Conservation (phyloP, 306 rosid species). For the Neltuma alba region DNA sequence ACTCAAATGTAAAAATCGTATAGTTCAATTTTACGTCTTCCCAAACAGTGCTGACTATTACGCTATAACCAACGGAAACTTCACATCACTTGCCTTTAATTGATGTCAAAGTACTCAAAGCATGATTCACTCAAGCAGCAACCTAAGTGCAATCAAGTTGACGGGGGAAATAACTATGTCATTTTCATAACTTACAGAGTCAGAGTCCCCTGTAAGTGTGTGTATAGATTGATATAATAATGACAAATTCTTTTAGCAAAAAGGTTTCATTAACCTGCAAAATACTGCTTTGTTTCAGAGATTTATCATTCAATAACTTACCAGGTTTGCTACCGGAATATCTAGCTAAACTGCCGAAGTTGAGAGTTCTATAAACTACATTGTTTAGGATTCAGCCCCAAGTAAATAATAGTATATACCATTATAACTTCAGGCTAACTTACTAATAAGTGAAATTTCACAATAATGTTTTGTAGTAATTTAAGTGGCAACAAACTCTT, state of each 20-base stretch:
- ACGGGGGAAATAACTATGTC: background rate
- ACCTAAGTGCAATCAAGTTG: slow-evolving; percentile 7
- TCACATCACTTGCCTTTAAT: background rate
- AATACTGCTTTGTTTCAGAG: slow-evolving; percentile 19
- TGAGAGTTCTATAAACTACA: background rate
- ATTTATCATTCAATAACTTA: slow-evolving; percentile 46
- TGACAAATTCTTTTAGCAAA: background rate
- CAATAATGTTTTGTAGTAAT: too few species aligned
- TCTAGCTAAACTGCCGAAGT: slow-evolving; percentile 14
- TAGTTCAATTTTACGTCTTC: background rate
- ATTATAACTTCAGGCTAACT: background rate
- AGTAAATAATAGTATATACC: too few species aligned
- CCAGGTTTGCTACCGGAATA: slow-evolving; percentile 39
- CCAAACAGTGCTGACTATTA: background rate
- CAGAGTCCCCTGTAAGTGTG: slow-evolving; percentile 16
- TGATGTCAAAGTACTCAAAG: background rate
- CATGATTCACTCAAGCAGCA: background rate
- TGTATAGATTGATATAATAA: background rate
- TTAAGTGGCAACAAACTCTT: slow-evolving; percentile 35
- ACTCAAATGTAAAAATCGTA: background rate
- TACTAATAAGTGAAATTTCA: background rate
- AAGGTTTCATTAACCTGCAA: background rate
- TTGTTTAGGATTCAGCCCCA: background rate
- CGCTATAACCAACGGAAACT: background rate
- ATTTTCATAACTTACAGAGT: slow-evolving; percentile 4